Base-by-base conservation (phyloP, 2,329 filamentous ascomycete genomes). In the Trichoderma citrinoviride region DNA sequence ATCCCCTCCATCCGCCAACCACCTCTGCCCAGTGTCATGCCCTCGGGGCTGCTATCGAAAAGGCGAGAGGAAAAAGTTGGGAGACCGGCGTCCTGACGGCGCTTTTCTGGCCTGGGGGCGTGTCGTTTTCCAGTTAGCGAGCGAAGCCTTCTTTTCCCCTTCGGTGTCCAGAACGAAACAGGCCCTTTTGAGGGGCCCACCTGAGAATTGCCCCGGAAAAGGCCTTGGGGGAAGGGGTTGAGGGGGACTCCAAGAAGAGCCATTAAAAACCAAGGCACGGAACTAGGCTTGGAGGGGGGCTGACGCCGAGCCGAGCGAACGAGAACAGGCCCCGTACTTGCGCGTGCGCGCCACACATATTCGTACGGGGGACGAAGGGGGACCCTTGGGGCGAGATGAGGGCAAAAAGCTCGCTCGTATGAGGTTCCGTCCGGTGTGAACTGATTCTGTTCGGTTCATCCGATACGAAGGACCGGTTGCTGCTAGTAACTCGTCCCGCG, bases 131-230 rank as follows among this genome's bases (percentile, higher is more conserved):
- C 21, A 54, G 44, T 46, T 65, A 65, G 62, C 54, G 55, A 58
- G 47, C 55, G 40, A 52, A 50, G 47, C 21, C 49, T 37, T 62
- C n/a, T 54, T 60, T 56, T 33, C 49, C 10, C 46, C 41, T 65
- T 65, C 55, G 55, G 62, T 58, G 62, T 65, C 62, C 54, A 60
- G 54, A 65, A 53, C 55, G 46, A 53, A 58, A 53, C 54, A 60
- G 62, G 47, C 37, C 47, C 62, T 58, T 60, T 58, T 40, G 15
- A 19, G 27, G 19, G 62, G 37, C 27, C 63, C 56, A 65, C 55
- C 27, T 53, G 46, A 29, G 41, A 49, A 65, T 21, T 54, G 63
- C 56, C 63, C 63, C 63, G 56, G 57, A 50, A 61, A 65, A 40
- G 23, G 41, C 33, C 33, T 19, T 62, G 44, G 40, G 40, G 21